These are phyloP conservation scores for Sclerotinia nivalis DNA, from an alignment of 2,329 filamentous ascomycete species.

Conservation along the genomic window DNA sequence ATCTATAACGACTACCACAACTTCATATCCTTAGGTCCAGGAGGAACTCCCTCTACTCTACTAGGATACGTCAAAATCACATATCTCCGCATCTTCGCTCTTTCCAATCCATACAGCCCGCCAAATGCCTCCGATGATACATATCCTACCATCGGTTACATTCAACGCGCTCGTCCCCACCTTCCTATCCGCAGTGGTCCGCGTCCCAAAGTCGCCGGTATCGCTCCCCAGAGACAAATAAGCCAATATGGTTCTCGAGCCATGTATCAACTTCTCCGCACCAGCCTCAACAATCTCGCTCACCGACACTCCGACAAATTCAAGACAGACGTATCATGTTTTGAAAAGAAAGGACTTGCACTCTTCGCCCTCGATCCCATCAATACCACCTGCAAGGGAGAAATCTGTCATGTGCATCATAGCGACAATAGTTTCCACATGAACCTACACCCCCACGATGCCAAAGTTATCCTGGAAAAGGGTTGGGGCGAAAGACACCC, in stretches of 20 bases:
- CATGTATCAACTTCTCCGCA: slow-evolving; percentile 57
- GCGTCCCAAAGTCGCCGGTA: slow-evolving; percentile 69
- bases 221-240: slow-evolving; percentile 79
- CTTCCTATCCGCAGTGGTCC: slow-evolving; percentile 64
- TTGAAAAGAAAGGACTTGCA: slow-evolving; percentile 79
- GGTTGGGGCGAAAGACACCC: slow-evolving; percentile 77
- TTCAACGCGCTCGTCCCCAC: slow-evolving; percentile 52
- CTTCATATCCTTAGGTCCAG: slow-evolving; percentile 76
- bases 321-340: slow-evolving; percentile 68
- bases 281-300: slow-evolving; percentile 55
- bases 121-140: slow-evolving; percentile 53
- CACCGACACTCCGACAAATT: slow-evolving; percentile 49
- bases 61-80: slow-evolving; percentile 72
- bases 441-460: slow-evolving; percentile 77
- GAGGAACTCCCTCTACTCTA: slow-evolving; percentile 75
- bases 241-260: slow-evolving; percentile 60
- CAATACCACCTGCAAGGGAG: slow-evolving; percentile 73
- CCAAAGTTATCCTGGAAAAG: slow-evolving; percentile 66
- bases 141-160: slow-evolving; percentile 58
- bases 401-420: slow-evolving; percentile 78
- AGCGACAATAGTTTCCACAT: slow-evolving; percentile 77
- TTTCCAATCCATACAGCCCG: slow-evolving; percentile 68
- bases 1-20: slow-evolving; percentile 72
- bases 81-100: slow-evolving; percentile 68
- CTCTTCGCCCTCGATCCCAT: slow-evolving; percentile 68